phyloP scores from a whole-genome alignment of 73 alveolate species.

The Tetrahymena elliotti region DNA sequence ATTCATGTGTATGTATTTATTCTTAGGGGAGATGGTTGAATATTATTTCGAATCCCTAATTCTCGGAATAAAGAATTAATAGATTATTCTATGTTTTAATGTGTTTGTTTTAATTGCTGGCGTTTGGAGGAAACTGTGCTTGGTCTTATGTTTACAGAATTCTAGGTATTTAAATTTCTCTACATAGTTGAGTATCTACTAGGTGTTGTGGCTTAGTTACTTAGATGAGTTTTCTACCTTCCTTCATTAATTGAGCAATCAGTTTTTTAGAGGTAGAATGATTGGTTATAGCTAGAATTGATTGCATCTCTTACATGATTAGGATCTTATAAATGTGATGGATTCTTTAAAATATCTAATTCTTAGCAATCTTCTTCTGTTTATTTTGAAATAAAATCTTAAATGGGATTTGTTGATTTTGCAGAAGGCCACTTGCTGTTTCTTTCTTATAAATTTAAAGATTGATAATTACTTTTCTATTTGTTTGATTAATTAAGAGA shows the following conservation, averaged over 20 bases:
- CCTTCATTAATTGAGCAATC: not conserved
- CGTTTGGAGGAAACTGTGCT: not conserved
- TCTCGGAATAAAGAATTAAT: not conserved
- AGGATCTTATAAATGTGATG: not conserved
- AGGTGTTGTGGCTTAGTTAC: not conserved
- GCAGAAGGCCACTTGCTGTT: not conserved
- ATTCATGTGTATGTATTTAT: not conserved
- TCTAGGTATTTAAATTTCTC: not conserved
- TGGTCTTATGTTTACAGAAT: not conserved
- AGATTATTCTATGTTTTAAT: not conserved
- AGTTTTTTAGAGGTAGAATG: not conserved
- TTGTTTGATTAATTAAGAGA: not conserved
- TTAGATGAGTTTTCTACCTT: not conserved
- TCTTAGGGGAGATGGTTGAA: not conserved
- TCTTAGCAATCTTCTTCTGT: not conserved
- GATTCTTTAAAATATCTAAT: not conserved
- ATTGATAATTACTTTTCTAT: not conserved
- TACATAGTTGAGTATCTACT: not conserved
- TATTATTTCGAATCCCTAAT: not conserved
- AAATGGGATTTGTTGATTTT: not conserved
- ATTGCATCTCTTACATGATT: not conserved
- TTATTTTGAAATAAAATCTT: not conserved
- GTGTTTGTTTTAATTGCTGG: not conserved
- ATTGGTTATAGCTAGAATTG: not conserved
- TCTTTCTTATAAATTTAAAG: not conserved